Percentiles rank a stretch among this genome's conserved stretches.
Evolutionary conservation across 2,329 filamentous ascomycete species (phyloP).

Genomic region (Colletotrichum camelliae): DNA sequence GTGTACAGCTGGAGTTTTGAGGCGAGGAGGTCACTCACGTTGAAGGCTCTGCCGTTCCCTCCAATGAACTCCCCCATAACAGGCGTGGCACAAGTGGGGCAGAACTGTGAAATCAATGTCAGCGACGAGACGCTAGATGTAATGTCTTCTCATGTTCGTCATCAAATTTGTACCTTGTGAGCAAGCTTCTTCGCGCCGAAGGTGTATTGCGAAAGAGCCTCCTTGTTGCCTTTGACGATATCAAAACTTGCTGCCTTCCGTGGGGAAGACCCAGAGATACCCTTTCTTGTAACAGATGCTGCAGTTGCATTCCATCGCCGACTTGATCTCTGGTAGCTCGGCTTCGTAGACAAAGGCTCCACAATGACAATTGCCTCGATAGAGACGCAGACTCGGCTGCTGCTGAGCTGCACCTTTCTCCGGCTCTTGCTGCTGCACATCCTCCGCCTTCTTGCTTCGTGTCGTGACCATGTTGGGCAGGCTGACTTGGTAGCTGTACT

Average conservation of each 20-base stretch:
- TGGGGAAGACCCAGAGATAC: conserved; percentile 43
- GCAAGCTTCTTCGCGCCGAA: conserved; percentile 43
- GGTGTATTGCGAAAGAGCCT: conserved; percentile 45
- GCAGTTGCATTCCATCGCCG: conserved; percentile 66
- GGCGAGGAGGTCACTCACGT: conserved; percentile 36
- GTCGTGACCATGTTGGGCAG: not conserved
- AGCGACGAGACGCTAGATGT: no score
- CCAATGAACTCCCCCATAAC: conserved; percentile 36
- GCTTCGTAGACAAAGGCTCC: conserved; percentile 56
- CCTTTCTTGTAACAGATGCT: conserved; percentile 65
- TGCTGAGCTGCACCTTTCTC: not conserved
- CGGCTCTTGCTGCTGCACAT: not conserved
- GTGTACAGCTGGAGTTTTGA: not conserved
- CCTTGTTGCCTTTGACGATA: conserved; percentile 50
- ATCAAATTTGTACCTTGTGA: no score
- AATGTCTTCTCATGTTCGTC: no score
- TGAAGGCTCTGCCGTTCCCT: conserved; percentile 39
- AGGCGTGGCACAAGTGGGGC: conserved; percentile 52
- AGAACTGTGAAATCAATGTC: conserved; percentile 47
- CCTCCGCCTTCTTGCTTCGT: not conserved
- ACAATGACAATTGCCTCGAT: conserved; percentile 65
- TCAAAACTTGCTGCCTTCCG: conserved; percentile 34
- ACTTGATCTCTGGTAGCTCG: conserved; percentile 61
- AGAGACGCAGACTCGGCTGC: conserved; percentile 21
- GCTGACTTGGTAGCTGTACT: not conserved